Percentiles rank a stretch among this genome's conserved stretches.
phyloP scores from a whole-genome alignment of 441 rosid genomes.

The Pelargonium myrrhifolium region DNA sequence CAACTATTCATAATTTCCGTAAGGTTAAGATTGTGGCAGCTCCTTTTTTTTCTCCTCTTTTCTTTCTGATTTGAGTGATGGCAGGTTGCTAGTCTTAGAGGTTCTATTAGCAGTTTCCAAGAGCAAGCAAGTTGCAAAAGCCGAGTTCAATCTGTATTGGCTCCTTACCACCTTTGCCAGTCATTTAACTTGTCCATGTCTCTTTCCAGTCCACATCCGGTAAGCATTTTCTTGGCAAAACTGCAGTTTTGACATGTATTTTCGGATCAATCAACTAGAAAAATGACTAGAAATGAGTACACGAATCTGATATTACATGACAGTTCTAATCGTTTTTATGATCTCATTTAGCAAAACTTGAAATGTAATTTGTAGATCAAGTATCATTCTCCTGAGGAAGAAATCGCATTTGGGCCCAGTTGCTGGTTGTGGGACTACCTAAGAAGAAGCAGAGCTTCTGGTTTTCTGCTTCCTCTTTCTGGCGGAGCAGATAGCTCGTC shows the following conservation, averaged over 20 bases:
- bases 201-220: constrained; percentile 73
- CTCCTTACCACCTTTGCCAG: constrained; percentile 61
- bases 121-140: constrained; percentile 91
- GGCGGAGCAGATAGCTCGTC: constrained; percentile 99
- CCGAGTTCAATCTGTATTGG: constrained; percentile 54
- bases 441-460: constrained; percentile 96
- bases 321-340: neutral
- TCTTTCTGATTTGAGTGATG: constrained; percentile 14
- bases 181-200: constrained; percentile 58
- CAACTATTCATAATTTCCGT: too few species aligned
- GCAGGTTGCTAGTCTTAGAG: constrained; percentile 93
- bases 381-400: constrained; percentile 93
- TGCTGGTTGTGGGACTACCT: constrained; percentile 98
- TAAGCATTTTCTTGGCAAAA: constrained; percentile 8
- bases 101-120: constrained; percentile 92
- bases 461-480: constrained; percentile 97
- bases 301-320: neutral
- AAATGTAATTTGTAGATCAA: constrained; percentile 39
- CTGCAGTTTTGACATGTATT: neutral
- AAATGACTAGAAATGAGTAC: neutral
- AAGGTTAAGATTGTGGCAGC: neutral
- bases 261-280: too few species aligned
- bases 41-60: neutral
- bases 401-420: constrained; percentile 94
- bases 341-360: constrained; percentile 6